phyloP scores from a whole-genome alignment of 345 rosid genomes.

The Syzygium oleosum region DNA sequence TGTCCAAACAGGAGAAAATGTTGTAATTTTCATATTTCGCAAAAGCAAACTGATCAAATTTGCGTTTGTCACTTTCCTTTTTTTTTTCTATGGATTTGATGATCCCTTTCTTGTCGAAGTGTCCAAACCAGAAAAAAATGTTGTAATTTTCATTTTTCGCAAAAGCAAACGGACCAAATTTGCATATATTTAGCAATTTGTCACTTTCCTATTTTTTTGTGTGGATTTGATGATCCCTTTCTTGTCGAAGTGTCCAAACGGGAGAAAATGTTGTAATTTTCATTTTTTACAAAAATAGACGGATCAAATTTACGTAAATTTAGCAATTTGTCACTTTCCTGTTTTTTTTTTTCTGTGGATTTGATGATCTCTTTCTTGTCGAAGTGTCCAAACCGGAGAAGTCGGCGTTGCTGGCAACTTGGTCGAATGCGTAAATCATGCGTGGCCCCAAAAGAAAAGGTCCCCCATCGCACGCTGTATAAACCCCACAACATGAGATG shows the following conservation, averaged over 20 bases:
- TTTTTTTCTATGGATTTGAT: neutral
- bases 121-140: too few species aligned
- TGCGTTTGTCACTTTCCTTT: neutral
- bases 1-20: too few species aligned
- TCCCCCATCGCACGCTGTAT: neutral
- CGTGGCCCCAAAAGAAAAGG: neutral
- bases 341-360: too few species aligned
- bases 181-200: too few species aligned
- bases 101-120: neutral
- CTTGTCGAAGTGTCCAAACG: too few species aligned
- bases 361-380: neutral
- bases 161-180: too few species aligned
- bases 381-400: neutral
- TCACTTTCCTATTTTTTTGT: neutral
- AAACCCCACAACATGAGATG: too few species aligned
- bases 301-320: neutral
- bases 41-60: neutral
- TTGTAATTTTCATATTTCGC: neutral
- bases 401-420: neutral
- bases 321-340: neutral
- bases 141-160: too few species aligned
- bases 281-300: neutral
- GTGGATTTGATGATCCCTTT: neutral
- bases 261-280: neutral
- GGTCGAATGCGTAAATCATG: neutral